A percentile compares a stretch with the other conserved stretches of the same genome.
phyloP scores from a whole-genome alignment of 306 rosid genomes.

The Lablab purpureus region DNA sequence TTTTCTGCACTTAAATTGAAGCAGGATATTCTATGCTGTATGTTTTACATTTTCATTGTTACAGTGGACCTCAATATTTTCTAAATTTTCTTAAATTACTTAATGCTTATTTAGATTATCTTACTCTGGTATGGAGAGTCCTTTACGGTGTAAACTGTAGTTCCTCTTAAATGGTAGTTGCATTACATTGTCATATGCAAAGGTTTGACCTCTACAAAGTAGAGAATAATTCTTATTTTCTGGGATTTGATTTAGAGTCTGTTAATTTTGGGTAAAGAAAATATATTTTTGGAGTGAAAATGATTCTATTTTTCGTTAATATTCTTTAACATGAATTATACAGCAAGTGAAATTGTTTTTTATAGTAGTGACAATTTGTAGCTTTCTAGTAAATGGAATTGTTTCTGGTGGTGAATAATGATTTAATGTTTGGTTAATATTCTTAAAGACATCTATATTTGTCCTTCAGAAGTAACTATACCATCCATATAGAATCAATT shows the following conservation, averaged over 20 bases:
- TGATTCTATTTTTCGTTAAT: neutral
- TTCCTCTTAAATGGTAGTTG: constrained; percentile 32
- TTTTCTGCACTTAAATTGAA: constrained; percentile 94
- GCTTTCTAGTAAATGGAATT: neutral
- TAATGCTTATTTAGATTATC: constrained; percentile 14
- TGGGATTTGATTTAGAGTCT: constrained; percentile 25
- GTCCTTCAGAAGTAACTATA: neutral
- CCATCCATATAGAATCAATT: too few species aligned
- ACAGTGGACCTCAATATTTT: constrained; percentile 14
- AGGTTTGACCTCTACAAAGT: neutral
- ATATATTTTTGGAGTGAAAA: neutral
- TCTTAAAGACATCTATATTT: neutral
- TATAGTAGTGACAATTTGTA: neutral
- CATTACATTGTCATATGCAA: neutral
- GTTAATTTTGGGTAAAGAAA: neutral
- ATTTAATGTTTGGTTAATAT: neutral
- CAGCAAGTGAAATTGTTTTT: neutral
- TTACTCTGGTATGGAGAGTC: constrained; percentile 4
- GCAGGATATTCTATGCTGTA: constrained; percentile 94
- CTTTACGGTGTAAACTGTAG: neutral
- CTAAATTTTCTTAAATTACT: neutral
- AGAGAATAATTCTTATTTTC: constrained; percentile 9
- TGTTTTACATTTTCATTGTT: constrained; percentile 45
- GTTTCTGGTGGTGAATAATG: neutral
- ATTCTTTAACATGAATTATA: constrained; percentile 3